These are phyloP conservation scores for Amylostereum areolatum DNA, from an alignment of 1,284 basidiomycete genomes.

Conservation along the genomic window DNA sequence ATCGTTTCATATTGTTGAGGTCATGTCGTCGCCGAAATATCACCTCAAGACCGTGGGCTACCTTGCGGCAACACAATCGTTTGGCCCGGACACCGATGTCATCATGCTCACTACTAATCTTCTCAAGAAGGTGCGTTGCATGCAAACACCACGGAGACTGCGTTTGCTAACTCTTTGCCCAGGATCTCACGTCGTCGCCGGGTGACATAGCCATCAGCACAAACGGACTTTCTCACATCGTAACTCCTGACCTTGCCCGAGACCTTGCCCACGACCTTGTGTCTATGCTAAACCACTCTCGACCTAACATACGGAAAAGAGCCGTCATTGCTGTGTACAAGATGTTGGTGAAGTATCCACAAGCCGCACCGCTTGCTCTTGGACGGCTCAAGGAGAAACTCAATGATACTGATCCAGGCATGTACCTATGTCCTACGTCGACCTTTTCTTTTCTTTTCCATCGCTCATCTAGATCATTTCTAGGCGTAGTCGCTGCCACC, in stretches of 20 bases:
- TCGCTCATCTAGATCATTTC: neutral
- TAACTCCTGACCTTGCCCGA: slow-evolving; percentile 83
- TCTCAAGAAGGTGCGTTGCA: slow-evolving; percentile 83
- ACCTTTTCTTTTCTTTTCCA: neutral
- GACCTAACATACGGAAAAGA: slow-evolving; percentile 83
- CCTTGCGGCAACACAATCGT: slow-evolving; percentile 90
- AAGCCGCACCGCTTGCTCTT: slow-evolving; percentile 63
- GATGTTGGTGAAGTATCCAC: slow-evolving; percentile 74
- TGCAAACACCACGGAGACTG: neutral
- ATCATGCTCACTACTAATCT: slow-evolving; percentile 97
- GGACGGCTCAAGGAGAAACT: slow-evolving; percentile 77
- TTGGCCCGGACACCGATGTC: slow-evolving; percentile 92
- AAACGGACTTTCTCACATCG: slow-evolving; percentile 84
- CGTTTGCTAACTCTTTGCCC: slow-evolving; percentile 3
- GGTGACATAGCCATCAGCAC: slow-evolving; percentile 79
- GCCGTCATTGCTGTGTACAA: slow-evolving; percentile 82
- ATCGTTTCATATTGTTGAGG: slow-evolving; percentile 94
- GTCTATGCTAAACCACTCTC: slow-evolving; percentile 87
- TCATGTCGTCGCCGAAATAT: slow-evolving; percentile 90
- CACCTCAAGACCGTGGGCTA: slow-evolving; percentile 97
- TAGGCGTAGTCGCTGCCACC: slow-evolving; percentile 88
- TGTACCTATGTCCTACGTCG: slow-evolving; percentile 12
- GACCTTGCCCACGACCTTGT: slow-evolving; percentile 87
- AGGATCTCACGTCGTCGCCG: slow-evolving; percentile 81
- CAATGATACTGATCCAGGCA: slow-evolving; percentile 80